These are phyloP conservation scores for Acer negundo DNA, from an alignment of 345 rosid species.

Conservation along the genomic window DNA sequence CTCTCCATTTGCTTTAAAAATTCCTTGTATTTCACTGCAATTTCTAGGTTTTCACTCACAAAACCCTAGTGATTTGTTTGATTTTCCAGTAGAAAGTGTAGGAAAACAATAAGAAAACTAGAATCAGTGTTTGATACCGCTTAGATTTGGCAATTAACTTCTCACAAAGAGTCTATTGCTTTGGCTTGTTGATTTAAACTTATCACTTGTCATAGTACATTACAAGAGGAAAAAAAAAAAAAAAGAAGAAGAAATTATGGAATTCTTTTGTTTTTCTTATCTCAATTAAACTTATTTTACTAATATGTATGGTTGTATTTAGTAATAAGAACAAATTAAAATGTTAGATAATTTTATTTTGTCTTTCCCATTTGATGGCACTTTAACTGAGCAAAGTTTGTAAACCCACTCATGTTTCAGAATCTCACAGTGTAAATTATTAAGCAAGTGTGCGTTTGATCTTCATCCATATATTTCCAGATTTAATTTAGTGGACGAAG, in stretches of 20 bases:
- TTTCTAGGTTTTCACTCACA: background rate
- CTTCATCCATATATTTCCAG: slow-evolving; percentile 18
- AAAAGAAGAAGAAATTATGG: too few species aligned
- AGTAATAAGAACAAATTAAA: too few species aligned
- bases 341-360: background rate
- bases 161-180: too few species aligned
- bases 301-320: too few species aligned
- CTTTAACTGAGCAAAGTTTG: background rate
- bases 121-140: too few species aligned
- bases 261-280: too few species aligned
- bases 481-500: too few species aligned
- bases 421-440: slow-evolving; percentile 7
- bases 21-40: background rate
- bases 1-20: background rate
- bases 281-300: too few species aligned
- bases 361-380: background rate
- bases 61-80: background rate
- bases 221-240: too few species aligned
- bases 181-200: too few species aligned
- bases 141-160: too few species aligned
- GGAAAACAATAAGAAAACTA: background rate
- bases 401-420: background rate
- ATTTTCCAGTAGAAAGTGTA: background rate
- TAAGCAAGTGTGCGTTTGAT: slow-evolving; percentile 78
- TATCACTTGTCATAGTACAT: too few species aligned